A percentile compares a stretch with the other conserved stretches of the same genome.
These are phyloP conservation scores for Closterium sp. DNA, from an alignment of 139 green algal species.

Conservation along the genomic window DNA sequence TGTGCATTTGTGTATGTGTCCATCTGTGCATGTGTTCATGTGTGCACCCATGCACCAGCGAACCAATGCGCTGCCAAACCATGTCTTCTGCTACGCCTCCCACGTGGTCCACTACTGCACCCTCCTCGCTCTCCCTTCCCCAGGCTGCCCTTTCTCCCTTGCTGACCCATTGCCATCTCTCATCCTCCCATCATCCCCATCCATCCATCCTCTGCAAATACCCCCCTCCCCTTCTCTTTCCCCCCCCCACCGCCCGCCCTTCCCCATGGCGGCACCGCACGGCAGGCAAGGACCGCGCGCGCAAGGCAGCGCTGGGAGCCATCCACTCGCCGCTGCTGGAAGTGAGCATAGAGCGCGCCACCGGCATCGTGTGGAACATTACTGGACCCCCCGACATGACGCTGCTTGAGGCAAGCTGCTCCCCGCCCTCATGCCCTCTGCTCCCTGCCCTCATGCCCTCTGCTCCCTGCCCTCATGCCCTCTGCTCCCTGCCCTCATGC, in stretches of 20 bases:
- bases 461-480: too few species aligned
- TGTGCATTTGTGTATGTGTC: too few species aligned
- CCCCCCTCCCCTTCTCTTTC: not conserved
- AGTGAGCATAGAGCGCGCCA: slow-evolving; percentile 86
- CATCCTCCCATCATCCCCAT: not conserved
- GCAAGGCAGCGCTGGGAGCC: slow-evolving; percentile 73
- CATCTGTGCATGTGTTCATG: too few species aligned
- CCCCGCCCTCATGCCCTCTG: not conserved
- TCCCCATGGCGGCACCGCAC: not conserved
- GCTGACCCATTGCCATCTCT: not conserved
- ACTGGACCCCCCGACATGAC: slow-evolving; percentile 91
- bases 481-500: too few species aligned
- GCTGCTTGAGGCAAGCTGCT: slow-evolving; percentile 71
- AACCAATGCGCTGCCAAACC: too few species aligned
- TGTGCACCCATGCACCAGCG: too few species aligned
- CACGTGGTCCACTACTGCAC: too few species aligned
- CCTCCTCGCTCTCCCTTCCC: too few species aligned
- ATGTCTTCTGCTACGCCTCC: not conserved
- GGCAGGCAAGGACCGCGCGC: slow-evolving; percentile 65
- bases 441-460: not conserved
- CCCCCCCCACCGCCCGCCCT: too few species aligned
- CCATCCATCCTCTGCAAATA: not conserved
- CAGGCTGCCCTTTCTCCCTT: not conserved
- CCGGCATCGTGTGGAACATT: slow-evolving; percentile 96
- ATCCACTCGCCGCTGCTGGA: slow-evolving; percentile 92